Conservation (phyloP, 1,284 basidiomycete genomes). For the Pterulicium gracile region DNA sequence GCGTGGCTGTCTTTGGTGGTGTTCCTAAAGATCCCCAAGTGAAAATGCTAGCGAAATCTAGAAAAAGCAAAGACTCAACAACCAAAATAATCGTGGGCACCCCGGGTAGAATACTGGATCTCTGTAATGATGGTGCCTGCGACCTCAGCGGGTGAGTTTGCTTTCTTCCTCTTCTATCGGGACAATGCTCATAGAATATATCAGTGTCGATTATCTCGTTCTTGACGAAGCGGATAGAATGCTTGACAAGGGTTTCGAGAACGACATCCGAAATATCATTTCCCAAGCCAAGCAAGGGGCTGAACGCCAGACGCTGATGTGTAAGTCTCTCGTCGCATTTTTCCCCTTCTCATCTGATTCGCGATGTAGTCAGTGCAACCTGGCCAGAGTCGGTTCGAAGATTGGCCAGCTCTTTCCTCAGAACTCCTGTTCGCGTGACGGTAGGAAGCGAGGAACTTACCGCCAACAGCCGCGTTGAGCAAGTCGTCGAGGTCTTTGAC, state of each 20-base stretch:
- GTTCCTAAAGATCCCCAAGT: slow-evolving; percentile 84
- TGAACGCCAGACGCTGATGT: slow-evolving; percentile 87
- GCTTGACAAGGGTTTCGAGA: slow-evolving; percentile 98
- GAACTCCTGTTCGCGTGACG: slow-evolving; percentile 81
- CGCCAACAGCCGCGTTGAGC: slow-evolving; percentile 86
- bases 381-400: slow-evolving; percentile 96
- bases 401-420: slow-evolving; percentile 87
- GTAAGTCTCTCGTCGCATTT: slow-evolving; percentile 32
- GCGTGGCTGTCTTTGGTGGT: slow-evolving; percentile 88
- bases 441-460: slow-evolving; percentile 94
- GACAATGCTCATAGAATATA: slow-evolving; percentile 4
- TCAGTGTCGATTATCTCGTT: slow-evolving; percentile 82
- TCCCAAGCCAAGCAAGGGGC: slow-evolving; percentile 57
- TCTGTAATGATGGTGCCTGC: slow-evolving; percentile 77
- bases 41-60: slow-evolving; percentile 40
- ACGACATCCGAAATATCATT: slow-evolving; percentile 93
- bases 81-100: slow-evolving; percentile 88
- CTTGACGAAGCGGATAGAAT: slow-evolving; percentile 98
- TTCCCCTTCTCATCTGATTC: slow-evolving; percentile 1
- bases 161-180: background rate
- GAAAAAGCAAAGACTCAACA: slow-evolving; percentile 35
- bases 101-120: slow-evolving; percentile 86
- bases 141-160: slow-evolving; percentile 60
- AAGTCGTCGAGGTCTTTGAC: slow-evolving; percentile 85
- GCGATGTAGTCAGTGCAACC: slow-evolving; percentile 80